Percentiles rank a stretch among this genome's conserved stretches.
Evolutionary conservation across 768 basidiomycete species (phyloP).

Genomic region (Suillus hirtellus): DNA sequence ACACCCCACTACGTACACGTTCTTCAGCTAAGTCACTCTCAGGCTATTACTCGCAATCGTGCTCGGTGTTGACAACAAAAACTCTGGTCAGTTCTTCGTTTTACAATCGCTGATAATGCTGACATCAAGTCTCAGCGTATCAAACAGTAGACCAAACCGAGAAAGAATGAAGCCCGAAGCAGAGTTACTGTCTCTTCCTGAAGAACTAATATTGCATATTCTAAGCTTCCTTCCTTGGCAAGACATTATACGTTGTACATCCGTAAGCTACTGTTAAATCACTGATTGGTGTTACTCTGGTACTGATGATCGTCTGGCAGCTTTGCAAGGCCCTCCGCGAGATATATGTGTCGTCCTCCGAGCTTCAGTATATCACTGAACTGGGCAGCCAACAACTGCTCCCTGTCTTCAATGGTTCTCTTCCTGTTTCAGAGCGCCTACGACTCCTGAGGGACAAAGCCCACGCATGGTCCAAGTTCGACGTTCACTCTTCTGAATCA

Average conservation of each 20-base stretch:
- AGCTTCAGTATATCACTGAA: background rate
- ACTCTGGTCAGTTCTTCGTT: background rate
- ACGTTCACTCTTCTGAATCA: background rate
- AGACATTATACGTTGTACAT: background rate
- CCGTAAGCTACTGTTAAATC: background rate
- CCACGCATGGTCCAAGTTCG: background rate
- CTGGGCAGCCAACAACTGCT: background rate
- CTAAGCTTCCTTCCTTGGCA: background rate
- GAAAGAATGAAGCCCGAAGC: background rate
- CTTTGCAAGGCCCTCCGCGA: background rate
- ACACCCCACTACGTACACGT: background rate
- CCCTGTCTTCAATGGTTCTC: background rate
- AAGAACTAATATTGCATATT: background rate
- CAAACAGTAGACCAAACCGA: background rate
- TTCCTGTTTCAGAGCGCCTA: background rate
- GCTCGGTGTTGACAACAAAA: background rate
- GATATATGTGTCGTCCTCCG: background rate
- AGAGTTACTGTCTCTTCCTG: background rate
- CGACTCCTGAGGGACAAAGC: background rate
- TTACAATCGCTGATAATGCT: background rate
- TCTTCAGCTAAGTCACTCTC: background rate
- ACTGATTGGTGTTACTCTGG: background rate
- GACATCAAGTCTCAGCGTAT: background rate
- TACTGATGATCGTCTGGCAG: background rate
- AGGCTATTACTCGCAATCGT: background rate